phyloP scores from a whole-genome alignment of 2,329 filamentous ascomycete species.

The Elsinoe fawcettii region DNA sequence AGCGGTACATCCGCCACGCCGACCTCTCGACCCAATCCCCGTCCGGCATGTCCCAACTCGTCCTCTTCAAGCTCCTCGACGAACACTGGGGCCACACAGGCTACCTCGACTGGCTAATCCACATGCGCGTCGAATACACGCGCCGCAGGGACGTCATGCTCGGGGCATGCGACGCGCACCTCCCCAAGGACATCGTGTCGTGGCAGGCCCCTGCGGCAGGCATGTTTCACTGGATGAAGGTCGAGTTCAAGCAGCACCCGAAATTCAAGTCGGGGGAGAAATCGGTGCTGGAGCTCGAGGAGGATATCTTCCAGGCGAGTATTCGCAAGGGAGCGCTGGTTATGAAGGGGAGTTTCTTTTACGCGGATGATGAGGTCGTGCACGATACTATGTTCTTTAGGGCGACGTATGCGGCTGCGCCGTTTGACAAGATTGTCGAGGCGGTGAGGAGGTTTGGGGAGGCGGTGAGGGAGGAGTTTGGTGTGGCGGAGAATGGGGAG shows the following conservation, averaged over 20 bases:
- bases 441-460: constrained; percentile 58
- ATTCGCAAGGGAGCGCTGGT: constrained; percentile 72
- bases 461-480: constrained; percentile 59
- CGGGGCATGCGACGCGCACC: constrained; percentile 66
- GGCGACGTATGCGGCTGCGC: constrained; percentile 79
- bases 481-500: constrained; percentile 29
- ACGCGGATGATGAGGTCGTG: constrained; percentile 57
- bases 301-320: constrained; percentile 72
- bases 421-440: constrained; percentile 42
- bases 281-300: constrained; percentile 61
- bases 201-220: constrained; percentile 77
- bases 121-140: constrained; percentile 75
- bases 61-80: constrained; percentile 83
- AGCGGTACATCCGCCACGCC: constrained; percentile 72
- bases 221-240: constrained; percentile 85
- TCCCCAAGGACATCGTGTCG: constrained; percentile 65
- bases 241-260: constrained; percentile 62
- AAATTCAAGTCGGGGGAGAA: constrained; percentile 39
- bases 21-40: constrained; percentile 83
- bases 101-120: constrained; percentile 82
- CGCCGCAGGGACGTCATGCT: constrained; percentile 68
- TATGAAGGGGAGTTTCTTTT: constrained; percentile 85
- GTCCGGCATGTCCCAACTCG: constrained; percentile 72
- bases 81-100: constrained; percentile 90
- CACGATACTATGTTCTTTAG: constrained; percentile 72